Base-by-base conservation (phyloP, 2,329 filamentous ascomycete genomes). In the Xylariaceae sp. region DNA sequence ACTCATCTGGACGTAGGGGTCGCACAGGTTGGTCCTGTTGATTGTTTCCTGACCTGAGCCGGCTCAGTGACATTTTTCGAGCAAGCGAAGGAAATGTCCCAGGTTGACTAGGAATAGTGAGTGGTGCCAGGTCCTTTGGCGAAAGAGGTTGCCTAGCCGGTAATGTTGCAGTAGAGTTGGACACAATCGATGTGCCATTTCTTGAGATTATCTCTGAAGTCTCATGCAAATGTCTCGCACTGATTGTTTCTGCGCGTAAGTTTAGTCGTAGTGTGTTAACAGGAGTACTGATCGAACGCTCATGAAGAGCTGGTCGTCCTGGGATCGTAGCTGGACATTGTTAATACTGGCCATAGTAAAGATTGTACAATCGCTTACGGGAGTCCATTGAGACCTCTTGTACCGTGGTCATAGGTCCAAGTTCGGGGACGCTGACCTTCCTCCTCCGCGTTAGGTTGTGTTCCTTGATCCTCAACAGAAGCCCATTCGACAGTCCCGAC, bases 351-450 rank as follows among this genome's bases (percentile, higher is more conserved):
- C 16, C 44, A 45, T 24, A 39, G n/a, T 19, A 34, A 23, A 40
- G 14, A 34, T 23, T 31, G 31, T n/a, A 41, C 23, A 31, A 6
- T 11, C 31, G 78, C 87, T 76, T 78, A 90, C 87, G 87, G 66
- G 87, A 89, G 73, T 90, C 87, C 85, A 89, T 88, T 48, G 84
- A 72, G 45, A 82, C 74, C 68, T 89, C 87, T 62, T 88, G 85
- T 12, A 89, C 86, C 1, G 86, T 88, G 4, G 86, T 87, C 86
- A 88, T 87, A 29, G 84, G 85, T 2, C 84, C 86, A 45, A 88
- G 72, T 60, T 89, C 87, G 8, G 85, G 82, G 12, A 87, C 82
- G 71, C 83, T 88, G 64, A 84, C 76, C 68, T 89, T 89, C 61
- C 86, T 81, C 65, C 86, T 79, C 60, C 85, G 78, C 46, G 74